Conservation (phyloP, 2,329 filamentous ascomycete genomes). For the Botrytis deweyae region DNA sequence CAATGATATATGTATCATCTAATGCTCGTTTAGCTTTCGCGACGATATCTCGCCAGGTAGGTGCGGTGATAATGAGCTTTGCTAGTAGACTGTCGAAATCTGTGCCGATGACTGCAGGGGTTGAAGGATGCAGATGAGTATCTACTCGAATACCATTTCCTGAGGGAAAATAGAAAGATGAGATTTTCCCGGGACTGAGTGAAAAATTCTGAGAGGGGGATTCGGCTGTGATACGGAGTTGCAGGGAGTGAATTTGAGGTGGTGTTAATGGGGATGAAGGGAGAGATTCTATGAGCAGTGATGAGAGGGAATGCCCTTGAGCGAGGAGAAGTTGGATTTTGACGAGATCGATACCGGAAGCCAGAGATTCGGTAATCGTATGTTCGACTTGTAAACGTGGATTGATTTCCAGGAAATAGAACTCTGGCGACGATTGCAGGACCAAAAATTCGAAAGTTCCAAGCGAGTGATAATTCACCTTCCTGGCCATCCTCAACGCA, state of each 20-base stretch:
- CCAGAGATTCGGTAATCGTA: slow-evolving; percentile 43
- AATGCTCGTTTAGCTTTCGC: slow-evolving; percentile 55
- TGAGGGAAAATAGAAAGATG: slow-evolving; percentile 51
- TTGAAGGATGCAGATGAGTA: slow-evolving; percentile 43
- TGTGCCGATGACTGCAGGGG: slow-evolving; percentile 45
- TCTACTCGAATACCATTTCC: slow-evolving; percentile 55
- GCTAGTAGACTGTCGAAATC: slow-evolving; percentile 50
- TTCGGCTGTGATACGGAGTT: slow-evolving; percentile 48
- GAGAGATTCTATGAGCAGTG: slow-evolving; percentile 39
- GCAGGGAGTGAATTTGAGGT: slow-evolving; percentile 42
- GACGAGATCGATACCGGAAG: slow-evolving; percentile 37
- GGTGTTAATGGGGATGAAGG: slow-evolving; percentile 39
- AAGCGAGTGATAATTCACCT: slow-evolving; percentile 56
- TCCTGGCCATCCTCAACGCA: slow-evolving; percentile 53
- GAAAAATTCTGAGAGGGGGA: slow-evolving; percentile 48
- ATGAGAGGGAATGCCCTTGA: slow-evolving; percentile 37
- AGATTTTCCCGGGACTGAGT: slow-evolving; percentile 60
- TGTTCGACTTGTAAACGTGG: slow-evolving; percentile 38
- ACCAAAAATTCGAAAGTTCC: slow-evolving; percentile 66
- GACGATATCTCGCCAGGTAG: slow-evolving; percentile 51
- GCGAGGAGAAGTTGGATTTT: slow-evolving; percentile 42
- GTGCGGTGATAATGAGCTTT: slow-evolving; percentile 48
- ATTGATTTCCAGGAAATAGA: slow-evolving; percentile 39
- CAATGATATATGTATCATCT: slow-evolving; percentile 53
- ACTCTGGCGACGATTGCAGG: slow-evolving; percentile 49